Base-by-base conservation (phyloP, 257 asterid species). In the Ajuga chamaepitys region DNA sequence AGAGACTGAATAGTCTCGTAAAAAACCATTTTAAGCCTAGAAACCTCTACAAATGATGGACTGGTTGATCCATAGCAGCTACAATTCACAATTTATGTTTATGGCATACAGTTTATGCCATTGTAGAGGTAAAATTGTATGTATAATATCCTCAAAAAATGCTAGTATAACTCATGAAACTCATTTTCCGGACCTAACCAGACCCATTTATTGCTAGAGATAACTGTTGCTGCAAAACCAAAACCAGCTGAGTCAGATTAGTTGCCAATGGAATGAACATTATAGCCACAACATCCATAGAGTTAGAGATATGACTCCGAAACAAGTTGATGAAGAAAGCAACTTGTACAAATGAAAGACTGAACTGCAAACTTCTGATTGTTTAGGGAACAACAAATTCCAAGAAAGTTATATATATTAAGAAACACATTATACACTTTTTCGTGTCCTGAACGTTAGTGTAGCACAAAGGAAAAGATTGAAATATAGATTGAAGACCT, bases 401-500 rank as follows among this genome's bases (percentile, higher is more conserved):
- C 17, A 20, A 17, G 38, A 26, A 16, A 21, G 8, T 53, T 18
- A 41, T 16, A 48, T 42, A n/a, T 60, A 66, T 34, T 21, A 65
- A 3, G 34, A 66, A 70, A 65, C 32, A 41, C 34, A 55, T 28
- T 22, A 14, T 34, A 30, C 13, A 50, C 21, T 26, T n/a, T 1
- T 18, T 11, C 16, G 61, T 60, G 14, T 35, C 47, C 53, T 32
- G 8, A 68, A 63, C 14, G 46, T 6, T 51, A 47, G 6, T 20
- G n/a, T 30, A 50, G 56, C 42, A 60, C 56, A 65, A 73, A 17
- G 30, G 50, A 44, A 59, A 55, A 14, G 76, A 9, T 8, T 21
- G 30, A 28, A 40, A 63, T 26, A 34, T 12, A 20, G 35, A 7
- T 25, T 12, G 58, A 51, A 57, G 71, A 89, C 99, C 99, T 93